Conservation (phyloP, 2,329 filamentous ascomycete species). For the Pseudocercospora musae region DNA sequence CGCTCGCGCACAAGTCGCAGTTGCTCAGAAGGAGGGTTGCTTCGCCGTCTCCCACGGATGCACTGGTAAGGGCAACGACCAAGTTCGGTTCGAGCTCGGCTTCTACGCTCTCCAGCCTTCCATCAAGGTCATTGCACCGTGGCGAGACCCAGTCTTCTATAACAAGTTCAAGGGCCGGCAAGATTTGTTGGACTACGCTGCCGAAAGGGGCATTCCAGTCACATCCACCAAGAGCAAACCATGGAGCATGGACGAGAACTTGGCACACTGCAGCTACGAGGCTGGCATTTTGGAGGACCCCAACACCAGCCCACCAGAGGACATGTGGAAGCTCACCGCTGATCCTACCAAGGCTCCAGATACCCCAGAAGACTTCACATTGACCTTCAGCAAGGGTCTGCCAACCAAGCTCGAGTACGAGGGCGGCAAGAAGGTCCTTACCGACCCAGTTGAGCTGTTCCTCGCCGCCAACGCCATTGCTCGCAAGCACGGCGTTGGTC, state of each 20-base stretch:
- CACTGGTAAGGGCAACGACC: conserved; percentile 64
- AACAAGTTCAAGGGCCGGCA: conserved; percentile 67
- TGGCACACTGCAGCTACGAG: conserved; percentile 78
- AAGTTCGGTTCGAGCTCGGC: conserved; percentile 63
- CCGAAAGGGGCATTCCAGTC: conserved; percentile 65
- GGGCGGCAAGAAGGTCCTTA: conserved; percentile 56
- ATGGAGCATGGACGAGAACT: conserved; percentile 67
- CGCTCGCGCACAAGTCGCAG: conserved; percentile 62
- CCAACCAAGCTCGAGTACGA: conserved; percentile 63
- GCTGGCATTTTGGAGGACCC: conserved; percentile 70
- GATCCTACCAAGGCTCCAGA: conserved; percentile 69
- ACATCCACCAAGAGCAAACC: conserved; percentile 70
- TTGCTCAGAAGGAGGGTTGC: conserved; percentile 62
- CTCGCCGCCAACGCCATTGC: conserved; percentile 68
- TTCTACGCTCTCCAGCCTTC: conserved; percentile 61
- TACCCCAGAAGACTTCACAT: conserved; percentile 65
- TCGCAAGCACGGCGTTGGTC: conserved; percentile 68
- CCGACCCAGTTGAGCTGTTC: conserved; percentile 71
- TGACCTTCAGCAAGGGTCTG: conserved; percentile 72
- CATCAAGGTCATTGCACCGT: conserved; percentile 73
- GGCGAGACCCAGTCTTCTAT: conserved; percentile 68
- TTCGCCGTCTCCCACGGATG: conserved; percentile 50
- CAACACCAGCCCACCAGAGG: conserved; percentile 62
- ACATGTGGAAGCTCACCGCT: conserved; percentile 74
- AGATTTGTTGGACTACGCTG: conserved; percentile 70